phyloP scores from a whole-genome alignment of 2,329 filamentous ascomycete species.

The Aspergillus sp. region DNA sequence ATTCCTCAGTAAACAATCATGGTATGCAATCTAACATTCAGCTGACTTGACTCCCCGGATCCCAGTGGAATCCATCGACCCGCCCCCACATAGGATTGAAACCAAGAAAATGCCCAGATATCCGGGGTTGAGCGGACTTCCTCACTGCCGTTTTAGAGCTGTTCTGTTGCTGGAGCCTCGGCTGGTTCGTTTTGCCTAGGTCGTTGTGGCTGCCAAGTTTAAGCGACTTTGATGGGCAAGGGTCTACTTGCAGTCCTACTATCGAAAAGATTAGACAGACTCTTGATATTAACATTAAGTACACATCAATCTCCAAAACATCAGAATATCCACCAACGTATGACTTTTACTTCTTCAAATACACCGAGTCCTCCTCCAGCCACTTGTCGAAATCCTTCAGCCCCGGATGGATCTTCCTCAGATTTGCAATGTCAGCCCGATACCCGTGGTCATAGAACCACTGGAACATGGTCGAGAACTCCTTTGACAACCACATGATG shows the following conservation, averaged over 20 bases:
- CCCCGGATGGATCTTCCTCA: conserved; percentile 45
- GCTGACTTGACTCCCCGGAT: neutral
- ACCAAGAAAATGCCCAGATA: neutral
- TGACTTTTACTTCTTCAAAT: conserved; percentile 3
- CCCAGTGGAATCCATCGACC: neutral
- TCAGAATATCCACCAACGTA: neutral
- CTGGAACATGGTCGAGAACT: conserved; percentile 49
- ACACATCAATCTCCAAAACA: neutral
- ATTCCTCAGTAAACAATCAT: too few species aligned
- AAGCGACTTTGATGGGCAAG: too few species aligned
- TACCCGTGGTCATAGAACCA: conserved; percentile 53
- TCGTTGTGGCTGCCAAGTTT: too few species aligned
- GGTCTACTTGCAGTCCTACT: too few species aligned
- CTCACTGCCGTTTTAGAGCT: neutral
- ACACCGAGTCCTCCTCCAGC: conserved; percentile 49
- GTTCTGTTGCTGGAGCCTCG: neutral
- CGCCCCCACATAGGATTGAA: neutral
- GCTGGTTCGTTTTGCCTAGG: neutral
- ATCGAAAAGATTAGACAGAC: too few species aligned
- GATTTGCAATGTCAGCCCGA: conserved; percentile 43
- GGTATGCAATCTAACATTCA: neutral
- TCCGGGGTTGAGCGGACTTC: neutral
- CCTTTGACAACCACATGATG: conserved; percentile 44
- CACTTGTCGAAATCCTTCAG: conserved; percentile 50
- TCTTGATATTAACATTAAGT: neutral